Conservation (phyloP, 169 alveolate genomes). For the Gregarina niphandrodes region DNA sequence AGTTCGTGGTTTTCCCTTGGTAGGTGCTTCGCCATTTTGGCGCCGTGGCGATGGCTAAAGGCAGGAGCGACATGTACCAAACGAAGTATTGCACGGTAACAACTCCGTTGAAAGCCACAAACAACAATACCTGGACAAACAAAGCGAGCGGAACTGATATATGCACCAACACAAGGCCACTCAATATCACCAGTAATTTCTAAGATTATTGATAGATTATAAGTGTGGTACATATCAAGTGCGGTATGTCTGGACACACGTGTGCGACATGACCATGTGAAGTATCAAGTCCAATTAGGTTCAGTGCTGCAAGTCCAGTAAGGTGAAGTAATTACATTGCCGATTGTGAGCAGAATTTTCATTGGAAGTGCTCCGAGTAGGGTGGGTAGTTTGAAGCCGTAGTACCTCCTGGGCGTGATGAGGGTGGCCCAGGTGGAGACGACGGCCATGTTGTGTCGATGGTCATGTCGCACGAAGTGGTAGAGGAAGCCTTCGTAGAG, state of each 20-base stretch:
- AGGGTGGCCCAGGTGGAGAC: conserved; percentile 69
- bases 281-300: no score
- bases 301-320: background rate
- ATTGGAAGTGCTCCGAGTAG: no score
- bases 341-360: no score
- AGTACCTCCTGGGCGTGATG: background rate
- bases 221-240: no score
- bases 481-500: conserved; percentile 51
- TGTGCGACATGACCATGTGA: background rate
- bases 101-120: conserved; percentile 79
- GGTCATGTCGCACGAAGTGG: conserved; percentile 80
- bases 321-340: no score
- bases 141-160: background rate
- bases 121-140: conserved; percentile 48
- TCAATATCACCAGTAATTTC: background rate
- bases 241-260: background rate
- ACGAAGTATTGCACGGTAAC: conserved; percentile 45
- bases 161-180: conserved; percentile 2
- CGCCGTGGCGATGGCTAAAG: conserved; percentile 19
- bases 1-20: no score
- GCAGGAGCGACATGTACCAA: conserved; percentile 18
- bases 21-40: no score
- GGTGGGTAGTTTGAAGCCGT: no score
- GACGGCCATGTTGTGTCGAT: conserved; percentile 83
- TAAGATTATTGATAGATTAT: background rate